A percentile compares a stretch with the other conserved stretches of the same genome.
These are phyloP conservation scores for Phytophthora idaei DNA, from an alignment of 352 stramenopile genomes.

Conservation along the genomic window DNA sequence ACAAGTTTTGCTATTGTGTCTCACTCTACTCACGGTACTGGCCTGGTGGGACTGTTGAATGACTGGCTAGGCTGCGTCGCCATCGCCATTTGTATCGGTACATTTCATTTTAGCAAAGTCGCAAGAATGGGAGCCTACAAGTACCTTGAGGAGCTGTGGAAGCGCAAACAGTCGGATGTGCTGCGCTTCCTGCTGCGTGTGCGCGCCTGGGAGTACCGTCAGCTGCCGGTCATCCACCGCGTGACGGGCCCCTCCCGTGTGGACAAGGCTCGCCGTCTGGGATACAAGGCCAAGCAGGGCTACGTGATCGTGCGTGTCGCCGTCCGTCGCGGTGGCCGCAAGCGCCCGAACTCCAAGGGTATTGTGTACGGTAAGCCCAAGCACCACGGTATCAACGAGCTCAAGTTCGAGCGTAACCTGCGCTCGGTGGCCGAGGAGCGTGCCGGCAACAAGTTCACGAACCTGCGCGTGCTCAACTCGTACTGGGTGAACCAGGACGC, in stretches of 20 bases:
- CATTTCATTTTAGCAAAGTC: slow-evolving; percentile 55
- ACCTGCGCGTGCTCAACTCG: slow-evolving; percentile 99
- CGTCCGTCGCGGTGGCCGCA: slow-evolving; percentile 98
- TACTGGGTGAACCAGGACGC: slow-evolving; percentile 99
- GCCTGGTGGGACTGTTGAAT: neutral
- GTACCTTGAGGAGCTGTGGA: slow-evolving; percentile 99
- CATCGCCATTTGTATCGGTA: neutral
- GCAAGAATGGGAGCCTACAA: slow-evolving; percentile 99
- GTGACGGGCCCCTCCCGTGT: slow-evolving; percentile 95
- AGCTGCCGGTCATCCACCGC: slow-evolving; percentile 97
- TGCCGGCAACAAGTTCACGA: slow-evolving; percentile 96
- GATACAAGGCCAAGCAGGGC: slow-evolving; percentile 99
- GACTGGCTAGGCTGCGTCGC: slow-evolving; percentile 16
- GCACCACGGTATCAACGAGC: slow-evolving; percentile 99
- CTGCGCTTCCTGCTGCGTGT: slow-evolving; percentile 99
- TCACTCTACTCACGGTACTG: slow-evolving; percentile 13
- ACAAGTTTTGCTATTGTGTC: slow-evolving; percentile 14
- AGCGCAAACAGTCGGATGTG: slow-evolving; percentile 99
- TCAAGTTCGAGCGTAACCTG: slow-evolving; percentile 99
- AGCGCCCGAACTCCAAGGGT: slow-evolving; percentile 99
- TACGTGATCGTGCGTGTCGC: slow-evolving; percentile 97
- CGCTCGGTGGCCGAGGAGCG: slow-evolving; percentile 98
- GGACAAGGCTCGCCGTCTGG: slow-evolving; percentile 99
- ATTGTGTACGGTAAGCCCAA: slow-evolving; percentile 99
- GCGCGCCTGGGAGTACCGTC: slow-evolving; percentile 98